These are phyloP conservation scores for Myxozyma sirexii DNA, from an alignment of 805 yeast genomes.

Conservation along the genomic window DNA sequence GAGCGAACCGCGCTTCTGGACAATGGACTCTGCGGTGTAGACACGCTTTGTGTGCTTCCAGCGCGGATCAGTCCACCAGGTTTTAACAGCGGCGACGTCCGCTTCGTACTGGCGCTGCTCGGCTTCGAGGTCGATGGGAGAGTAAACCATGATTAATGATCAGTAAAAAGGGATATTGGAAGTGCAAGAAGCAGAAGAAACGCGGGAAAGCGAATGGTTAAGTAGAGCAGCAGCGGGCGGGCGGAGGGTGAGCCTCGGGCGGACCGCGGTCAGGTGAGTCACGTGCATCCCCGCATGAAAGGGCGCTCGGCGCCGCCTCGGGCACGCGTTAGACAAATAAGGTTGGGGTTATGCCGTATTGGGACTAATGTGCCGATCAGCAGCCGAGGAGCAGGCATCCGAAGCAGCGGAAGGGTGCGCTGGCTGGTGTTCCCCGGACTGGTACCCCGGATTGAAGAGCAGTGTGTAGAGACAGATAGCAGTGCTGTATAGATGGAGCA, in stretches of 20 bases:
- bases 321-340: background rate
- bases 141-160: conserved; percentile 49
- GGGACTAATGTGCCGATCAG: background rate
- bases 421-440: too few species aligned
- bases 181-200: background rate
- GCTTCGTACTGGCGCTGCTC: conserved; percentile 67
- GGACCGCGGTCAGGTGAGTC: background rate
- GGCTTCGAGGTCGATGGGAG: conserved; percentile 58
- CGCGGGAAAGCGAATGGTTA: background rate
- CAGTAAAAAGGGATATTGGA: background rate
- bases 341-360: background rate
- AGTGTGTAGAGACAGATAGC: too few species aligned
- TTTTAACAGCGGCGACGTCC: conserved; percentile 71
- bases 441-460: too few species aligned
- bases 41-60: conserved; percentile 87
- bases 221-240: background rate
- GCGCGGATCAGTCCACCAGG: conserved; percentile 95
- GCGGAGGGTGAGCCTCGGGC: background rate
- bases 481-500: too few species aligned
- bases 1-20: conserved; percentile 76
- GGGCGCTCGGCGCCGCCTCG: conserved; percentile 14
- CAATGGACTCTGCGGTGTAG: conserved; percentile 87
- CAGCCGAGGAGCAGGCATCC: too few species aligned
- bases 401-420: too few species aligned
- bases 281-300: conserved; percentile 14